Base-by-base conservation (phyloP, 2,329 filamentous ascomycete genomes). In the Fusarium dimerum region DNA sequence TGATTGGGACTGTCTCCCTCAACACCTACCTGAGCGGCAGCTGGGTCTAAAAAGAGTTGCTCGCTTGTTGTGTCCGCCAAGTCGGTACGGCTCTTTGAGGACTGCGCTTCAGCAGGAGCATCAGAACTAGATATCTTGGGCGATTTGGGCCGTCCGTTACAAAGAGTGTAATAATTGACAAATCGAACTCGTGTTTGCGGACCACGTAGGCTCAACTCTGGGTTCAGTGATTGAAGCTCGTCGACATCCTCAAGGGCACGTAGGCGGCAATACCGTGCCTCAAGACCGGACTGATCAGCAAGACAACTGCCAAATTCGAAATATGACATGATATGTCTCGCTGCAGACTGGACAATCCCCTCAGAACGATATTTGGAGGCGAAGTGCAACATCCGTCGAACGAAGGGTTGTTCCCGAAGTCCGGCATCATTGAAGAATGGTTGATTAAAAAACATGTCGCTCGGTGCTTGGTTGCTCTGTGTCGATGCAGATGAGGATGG, bases 101-200 rank as follows among this genome's bases (percentile, higher is more conserved):
- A 52, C 7, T 39, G 44, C 36, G 38, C n/a, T 36, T 36, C 17
- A 10, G 56, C 56, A 2, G 50, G 52, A 3, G 46, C 30, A 3
- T 54, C 40, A 8, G 49, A 51, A 7, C 54, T 49, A 1, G 47
- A 51, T 7, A 47, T 6, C 32, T 66, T 65, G 16, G 64, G 60
- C 5, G 58, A 48, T 61, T 88, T 92, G 2, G 80, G 79, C 52
- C 84, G 79, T 4, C 92, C 92, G 10, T 88, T 87, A 59, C 89
- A 92, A n/a, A 89, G 82, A 1, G 92, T 96, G 67, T 93, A 96
- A 68, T 96, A 96, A 67, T 96, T 96, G 51, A 90, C 79, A 64
- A 96, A 96, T 15, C 91, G 81, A 11, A 94, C 82, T 47, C 87
- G 78, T 3, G 76, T 74, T 2, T 74, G 64, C 4, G 73, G 53